Base-by-base conservation (phyloP, 306 rosid genomes). In the Ceratonia siliqua region DNA sequence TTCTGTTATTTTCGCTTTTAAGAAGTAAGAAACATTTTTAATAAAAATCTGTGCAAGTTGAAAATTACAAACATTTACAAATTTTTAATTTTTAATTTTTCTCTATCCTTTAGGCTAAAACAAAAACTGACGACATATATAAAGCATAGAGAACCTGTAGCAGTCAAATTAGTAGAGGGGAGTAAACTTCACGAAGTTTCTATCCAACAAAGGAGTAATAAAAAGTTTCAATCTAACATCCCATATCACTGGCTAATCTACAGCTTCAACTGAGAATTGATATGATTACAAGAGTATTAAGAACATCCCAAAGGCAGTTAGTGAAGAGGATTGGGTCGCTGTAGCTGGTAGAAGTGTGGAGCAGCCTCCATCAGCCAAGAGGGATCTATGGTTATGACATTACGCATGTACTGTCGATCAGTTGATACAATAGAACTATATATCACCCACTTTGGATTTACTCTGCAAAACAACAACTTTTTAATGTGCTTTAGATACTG, bases 401-500 rank as follows among this genome's bases (percentile, higher is more conserved):
- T 94, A 22, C 98, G 94, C 94, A 91, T 87, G 83, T 94, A 94
- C 55, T 91, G 97, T 50, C 87, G 73, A 68, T 94, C 97, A 24
- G 98, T 94, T 25, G 94, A 94, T 56, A 94, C 96, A 8, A 91
- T 87, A 45, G 96, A 82, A 77, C 79, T 88, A 86, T 79, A 94
- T 54, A 91, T 42, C 42, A 94, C 89, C 97, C 97, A 94, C 85
- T 91, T 94, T 17, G 98, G 98, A 85, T 89, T 94, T 25, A 94
- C 96, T 81, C 98, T 94, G 91, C 85, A 83, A 75, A 55, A 50
- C 3, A 79, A 69, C 48, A 72, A 36, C 24, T 12, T 27, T 65
- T 68, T 56, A 58, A 46, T 12, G 38, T 13, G 33, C 42, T 21
- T 79, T 12, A 43, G 56, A 32, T 22, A 57, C 33, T 4, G 22